These are phyloP conservation scores for Podospora fimiseda DNA, from an alignment of 495 filamentous ascomycete genomes.

Conservation along the genomic window DNA sequence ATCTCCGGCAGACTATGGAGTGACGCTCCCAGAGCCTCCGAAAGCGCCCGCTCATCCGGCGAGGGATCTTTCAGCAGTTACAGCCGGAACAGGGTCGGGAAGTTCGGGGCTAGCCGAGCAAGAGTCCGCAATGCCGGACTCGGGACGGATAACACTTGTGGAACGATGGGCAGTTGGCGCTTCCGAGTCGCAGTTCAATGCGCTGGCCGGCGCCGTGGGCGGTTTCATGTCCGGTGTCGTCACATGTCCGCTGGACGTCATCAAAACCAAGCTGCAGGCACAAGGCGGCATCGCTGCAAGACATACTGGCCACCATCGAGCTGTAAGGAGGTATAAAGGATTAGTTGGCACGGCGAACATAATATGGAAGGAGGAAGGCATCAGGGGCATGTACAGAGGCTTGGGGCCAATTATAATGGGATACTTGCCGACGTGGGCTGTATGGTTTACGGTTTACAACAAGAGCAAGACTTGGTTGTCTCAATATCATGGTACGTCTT, in stretches of 20 bases:
- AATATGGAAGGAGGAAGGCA: conserved; percentile 82
- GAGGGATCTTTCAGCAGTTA: background rate
- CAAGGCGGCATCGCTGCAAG: conserved; percentile 68
- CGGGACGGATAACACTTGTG: conserved; percentile 44
- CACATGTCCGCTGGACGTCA: conserved; percentile 96
- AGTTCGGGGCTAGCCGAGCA: conserved; percentile 4
- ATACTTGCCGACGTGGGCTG: conserved; percentile 96
- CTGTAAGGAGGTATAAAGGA: conserved; percentile 68
- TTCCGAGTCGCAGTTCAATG: conserved; percentile 47
- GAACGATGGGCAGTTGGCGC: conserved; percentile 48
- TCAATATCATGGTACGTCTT: conserved; percentile 58
- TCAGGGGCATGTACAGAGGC: conserved; percentile 88
- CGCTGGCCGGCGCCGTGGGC: conserved; percentile 76
- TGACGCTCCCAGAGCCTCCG: conserved; percentile 11
- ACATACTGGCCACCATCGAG: conserved; percentile 38
- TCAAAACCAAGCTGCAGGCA: conserved; percentile 97
- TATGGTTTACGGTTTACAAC: conserved; percentile 95
- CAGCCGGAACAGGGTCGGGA: conserved; percentile 1
- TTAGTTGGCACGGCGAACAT: conserved; percentile 76
- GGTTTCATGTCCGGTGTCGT: conserved; percentile 89
- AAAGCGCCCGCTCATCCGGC: conserved; percentile 13
- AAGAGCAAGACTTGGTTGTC: conserved; percentile 68
- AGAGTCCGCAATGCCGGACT: conserved; percentile 23
- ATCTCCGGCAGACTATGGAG: conserved; percentile 39
- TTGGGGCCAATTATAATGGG: conserved; percentile 89